Base-by-base conservation (phyloP, 306 rosid species). In the Cucumis sativus region DNA sequence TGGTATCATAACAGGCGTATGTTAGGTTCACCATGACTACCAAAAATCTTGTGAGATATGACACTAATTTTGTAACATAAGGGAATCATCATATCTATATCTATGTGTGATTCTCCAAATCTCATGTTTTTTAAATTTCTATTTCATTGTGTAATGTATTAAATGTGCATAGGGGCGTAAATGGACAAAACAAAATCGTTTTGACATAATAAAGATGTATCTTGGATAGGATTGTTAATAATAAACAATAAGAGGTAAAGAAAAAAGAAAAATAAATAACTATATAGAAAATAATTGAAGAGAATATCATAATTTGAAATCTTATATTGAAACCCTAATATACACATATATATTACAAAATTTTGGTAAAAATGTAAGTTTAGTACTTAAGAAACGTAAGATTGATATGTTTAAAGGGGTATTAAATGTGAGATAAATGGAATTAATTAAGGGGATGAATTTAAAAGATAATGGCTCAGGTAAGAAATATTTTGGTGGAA, bases 401-500 rank as follows among this genome's bases (percentile, higher is more conserved):
- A 35, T 35, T 35, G 23, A 35, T 64, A n/a, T 28, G 60, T 64
- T 35, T 54, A 41, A 35, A 66, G 15, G 37, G 51, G 72, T 37
- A 66, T 39, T 74, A 47, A 74, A 45, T 70, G 71, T 23, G 59
- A 21, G 30, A 21, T 39, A 74, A 70, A 60, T 75, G 55, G 23
- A 66, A 70, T 54, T 60, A 51, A 81, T 77, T 72, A 54, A 43
- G 54, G 73, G 77, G 74, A 21, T 17, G 61, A 30, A 49, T 51
- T 28, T 72, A 72, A 25, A 49, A 62, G 54, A 61, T 54, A 68
- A 79, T 59, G 40, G 59, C 1, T 61, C 37, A 58, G 65, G 68
- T 52, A 78, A 81, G 79, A 74, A 82, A 30, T 69, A 79, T 81
- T 87, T 86, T 84, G 76, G 79, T 61, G 85, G 84, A 86, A 81